Conservation (phyloP, 2,329 filamentous ascomycete genomes). For the Gremmenia infestans region DNA sequence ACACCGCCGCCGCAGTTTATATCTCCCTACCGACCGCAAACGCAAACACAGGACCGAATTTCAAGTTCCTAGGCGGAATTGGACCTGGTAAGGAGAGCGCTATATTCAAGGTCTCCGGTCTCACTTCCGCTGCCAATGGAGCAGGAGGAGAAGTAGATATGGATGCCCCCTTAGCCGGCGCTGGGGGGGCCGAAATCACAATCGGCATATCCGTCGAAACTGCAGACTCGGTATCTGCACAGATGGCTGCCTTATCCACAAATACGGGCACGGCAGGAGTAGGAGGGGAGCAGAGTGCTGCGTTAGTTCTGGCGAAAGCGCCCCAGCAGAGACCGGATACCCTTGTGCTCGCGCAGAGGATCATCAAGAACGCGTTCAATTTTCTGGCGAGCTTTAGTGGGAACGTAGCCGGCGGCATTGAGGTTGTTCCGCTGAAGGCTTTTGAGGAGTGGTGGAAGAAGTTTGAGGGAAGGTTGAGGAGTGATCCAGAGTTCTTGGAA, state of each 20-base stretch:
- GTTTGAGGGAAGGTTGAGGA: conserved; percentile 81
- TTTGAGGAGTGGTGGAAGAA: conserved; percentile 99
- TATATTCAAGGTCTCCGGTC: conserved; percentile 69
- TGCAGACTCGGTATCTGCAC: conserved; percentile 62
- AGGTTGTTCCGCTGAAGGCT: conserved; percentile 87
- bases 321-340: conserved; percentile 44
- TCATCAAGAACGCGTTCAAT: conserved; percentile 97
- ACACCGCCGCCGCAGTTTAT: conserved; percentile 85
- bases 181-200: conserved; percentile 46
- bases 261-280: conserved; percentile 10
- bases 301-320: conserved; percentile 12
- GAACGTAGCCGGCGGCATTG: conserved; percentile 58
- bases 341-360: conserved; percentile 78
- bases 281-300: conserved; percentile 2
- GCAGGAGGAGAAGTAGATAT: conserved; percentile 36
- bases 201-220: conserved; percentile 82
- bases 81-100: conserved; percentile 87
- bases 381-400: conserved; percentile 85
- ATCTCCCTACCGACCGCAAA: conserved; percentile 55
- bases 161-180: conserved; percentile 20
- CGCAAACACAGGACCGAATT: conserved; percentile 40
- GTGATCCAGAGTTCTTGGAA: conserved; percentile 86
- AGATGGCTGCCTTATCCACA: conserved; percentile 55
- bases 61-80: conserved; percentile 83
- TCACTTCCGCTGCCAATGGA: conserved; percentile 32